Conservation (phyloP, 495 filamentous ascomycete species). For the Xylaria flabelliformis region DNA sequence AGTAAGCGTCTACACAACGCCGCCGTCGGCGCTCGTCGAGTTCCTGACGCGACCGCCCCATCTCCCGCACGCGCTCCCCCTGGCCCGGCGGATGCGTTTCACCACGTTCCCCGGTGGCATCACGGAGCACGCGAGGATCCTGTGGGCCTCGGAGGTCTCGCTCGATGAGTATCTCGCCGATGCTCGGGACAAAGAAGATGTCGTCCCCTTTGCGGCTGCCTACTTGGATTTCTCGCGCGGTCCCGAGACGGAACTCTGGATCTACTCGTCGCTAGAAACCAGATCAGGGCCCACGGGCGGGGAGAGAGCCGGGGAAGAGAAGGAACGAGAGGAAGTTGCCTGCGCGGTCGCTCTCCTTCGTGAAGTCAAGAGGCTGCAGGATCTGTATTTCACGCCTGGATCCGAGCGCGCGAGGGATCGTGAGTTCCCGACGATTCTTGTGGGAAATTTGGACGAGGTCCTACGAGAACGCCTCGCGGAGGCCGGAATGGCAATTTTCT, state of each 20-base stretch:
- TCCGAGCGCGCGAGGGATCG: slow-evolving; percentile 9
- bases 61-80: slow-evolving; percentile 61
- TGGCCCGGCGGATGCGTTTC: slow-evolving; percentile 66
- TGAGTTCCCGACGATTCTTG: slow-evolving; percentile 28
- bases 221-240: slow-evolving; percentile 63
- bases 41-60: slow-evolving; percentile 52
- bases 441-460: slow-evolving; percentile 45
- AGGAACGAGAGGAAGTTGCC: slow-evolving; percentile 22
- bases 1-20: slow-evolving; percentile 48
- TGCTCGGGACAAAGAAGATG: slow-evolving; percentile 1
- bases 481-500: slow-evolving; percentile 33
- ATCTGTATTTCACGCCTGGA: slow-evolving; percentile 28
- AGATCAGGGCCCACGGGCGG: background rate
- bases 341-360: slow-evolving; percentile 26
- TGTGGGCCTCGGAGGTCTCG: slow-evolving; percentile 46
- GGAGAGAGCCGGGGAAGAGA: background rate
- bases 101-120: slow-evolving; percentile 48
- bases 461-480: slow-evolving; percentile 34
- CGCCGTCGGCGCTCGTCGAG: slow-evolving; percentile 46
- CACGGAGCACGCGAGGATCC: slow-evolving; percentile 41
- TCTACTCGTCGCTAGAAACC: slow-evolving; percentile 63
- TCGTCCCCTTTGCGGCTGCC: slow-evolving; percentile 53
- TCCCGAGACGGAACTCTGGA: slow-evolving; percentile 66
- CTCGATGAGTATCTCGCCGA: slow-evolving; percentile 17
- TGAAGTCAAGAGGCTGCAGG: slow-evolving; percentile 31